phyloP scores from a whole-genome alignment of 805 yeast species.

The Kodamaea fukazawae region DNA sequence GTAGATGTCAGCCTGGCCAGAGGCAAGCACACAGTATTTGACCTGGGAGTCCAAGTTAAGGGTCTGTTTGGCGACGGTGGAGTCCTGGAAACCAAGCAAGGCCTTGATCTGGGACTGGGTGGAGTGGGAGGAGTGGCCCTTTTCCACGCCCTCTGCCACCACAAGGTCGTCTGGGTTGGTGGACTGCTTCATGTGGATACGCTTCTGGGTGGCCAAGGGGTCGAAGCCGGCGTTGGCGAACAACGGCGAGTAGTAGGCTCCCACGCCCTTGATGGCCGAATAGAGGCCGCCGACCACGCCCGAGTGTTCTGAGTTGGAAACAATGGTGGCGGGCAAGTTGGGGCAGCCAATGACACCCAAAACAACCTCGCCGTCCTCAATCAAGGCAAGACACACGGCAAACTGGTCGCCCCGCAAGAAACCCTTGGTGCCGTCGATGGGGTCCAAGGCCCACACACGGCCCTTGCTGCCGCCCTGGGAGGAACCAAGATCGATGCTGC shows the following conservation, averaged over 20 bases:
- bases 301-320: slow-evolving; percentile 30
- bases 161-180: slow-evolving; percentile 48
- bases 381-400: slow-evolving; percentile 90
- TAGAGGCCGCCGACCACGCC: slow-evolving; percentile 66
- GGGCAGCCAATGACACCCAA: slow-evolving; percentile 98
- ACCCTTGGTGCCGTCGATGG: slow-evolving; percentile 97
- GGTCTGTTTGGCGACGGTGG: slow-evolving; percentile 58
- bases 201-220: slow-evolving; percentile 28
- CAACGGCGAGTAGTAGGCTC: slow-evolving; percentile 57
- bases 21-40: slow-evolving; percentile 86
- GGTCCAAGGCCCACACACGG: slow-evolving; percentile 96
- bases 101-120: slow-evolving; percentile 75
- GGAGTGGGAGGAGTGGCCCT: slow-evolving; percentile 89
- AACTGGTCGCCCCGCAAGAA: slow-evolving; percentile 94
- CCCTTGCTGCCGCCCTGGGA: slow-evolving; percentile 77
- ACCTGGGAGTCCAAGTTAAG: slow-evolving; percentile 93
- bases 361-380: slow-evolving; percentile 79
- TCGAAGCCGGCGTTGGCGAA: slow-evolving; percentile 32
- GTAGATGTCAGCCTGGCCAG: slow-evolving; percentile 91
- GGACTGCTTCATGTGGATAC: slow-evolving; percentile 53
- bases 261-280: slow-evolving; percentile 65
- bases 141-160: slow-evolving; percentile 92
- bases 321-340: slow-evolving; percentile 60
- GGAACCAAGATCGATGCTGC: slow-evolving; percentile 74
- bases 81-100: slow-evolving; percentile 42